phyloP scores from a whole-genome alignment of 352 stramenopile genomes.

The Phytophthora litchii region DNA sequence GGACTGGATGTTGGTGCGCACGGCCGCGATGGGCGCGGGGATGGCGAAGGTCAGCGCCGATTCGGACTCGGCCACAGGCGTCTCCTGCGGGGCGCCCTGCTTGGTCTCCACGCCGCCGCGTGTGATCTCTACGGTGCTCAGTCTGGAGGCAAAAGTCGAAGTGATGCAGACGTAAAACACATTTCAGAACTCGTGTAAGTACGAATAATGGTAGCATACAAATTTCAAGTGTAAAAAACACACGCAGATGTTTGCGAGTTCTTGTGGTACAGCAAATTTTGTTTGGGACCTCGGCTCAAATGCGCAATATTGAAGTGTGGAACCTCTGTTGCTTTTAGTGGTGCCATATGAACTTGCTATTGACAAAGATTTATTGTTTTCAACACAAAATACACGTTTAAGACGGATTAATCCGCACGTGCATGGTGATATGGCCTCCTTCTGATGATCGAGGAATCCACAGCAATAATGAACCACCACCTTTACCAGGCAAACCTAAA shows the following conservation, averaged over 20 bases:
- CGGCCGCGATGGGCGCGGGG: slow-evolving; percentile 52
- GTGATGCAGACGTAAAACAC: slow-evolving; percentile 10
- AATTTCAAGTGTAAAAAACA: not conserved
- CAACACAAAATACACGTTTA: slow-evolving; percentile 15
- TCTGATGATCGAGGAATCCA: slow-evolving; percentile 37
- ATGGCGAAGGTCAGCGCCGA: slow-evolving; percentile 44
- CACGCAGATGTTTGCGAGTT: slow-evolving; percentile 14
- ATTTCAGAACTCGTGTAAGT: slow-evolving; percentile 2
- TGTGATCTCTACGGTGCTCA: slow-evolving; percentile 55
- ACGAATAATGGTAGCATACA: not conserved
- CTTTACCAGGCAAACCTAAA: slow-evolving; percentile 22
- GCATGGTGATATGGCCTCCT: slow-evolving; percentile 49
- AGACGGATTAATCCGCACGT: slow-evolving; percentile 48
- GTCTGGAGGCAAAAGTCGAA: slow-evolving; percentile 12
- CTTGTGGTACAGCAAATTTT: slow-evolving; percentile 5
- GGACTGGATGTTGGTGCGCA: slow-evolving; percentile 52
- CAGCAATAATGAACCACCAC: slow-evolving; percentile 30
- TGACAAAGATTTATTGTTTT: slow-evolving; percentile 6
- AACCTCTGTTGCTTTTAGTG: too few species aligned
- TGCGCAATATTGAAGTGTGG: slow-evolving; percentile 17
- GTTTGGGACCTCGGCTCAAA: not conserved
- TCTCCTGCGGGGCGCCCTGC: slow-evolving; percentile 39
- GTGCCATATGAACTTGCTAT: not conserved
- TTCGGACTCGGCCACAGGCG: slow-evolving; percentile 36
- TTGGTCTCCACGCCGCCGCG: slow-evolving; percentile 46